Base-by-base conservation (phyloP, 2,329 filamentous ascomycete genomes). In the Septoria petroselini region DNA sequence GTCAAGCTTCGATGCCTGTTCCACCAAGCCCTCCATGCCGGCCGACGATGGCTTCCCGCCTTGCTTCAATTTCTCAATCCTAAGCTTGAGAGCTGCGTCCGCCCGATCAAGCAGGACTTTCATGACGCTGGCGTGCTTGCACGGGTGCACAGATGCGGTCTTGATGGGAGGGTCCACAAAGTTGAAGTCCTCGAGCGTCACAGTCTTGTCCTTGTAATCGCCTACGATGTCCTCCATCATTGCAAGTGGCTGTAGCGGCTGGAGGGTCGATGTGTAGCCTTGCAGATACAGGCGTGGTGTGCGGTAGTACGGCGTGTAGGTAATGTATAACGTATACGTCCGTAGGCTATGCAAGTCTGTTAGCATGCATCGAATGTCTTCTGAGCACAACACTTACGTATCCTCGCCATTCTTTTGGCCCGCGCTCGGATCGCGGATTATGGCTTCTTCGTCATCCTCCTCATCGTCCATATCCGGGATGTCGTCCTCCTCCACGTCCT, bases 391-490 rank as follows among this genome's bases (percentile, higher is more conserved):
- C 4, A 73, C 80, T 66, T 65, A 84, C 81, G 77, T 76, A 54
- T 76, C 75, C 3, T 74, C 74, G n/a, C 72, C 73, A 14, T 69
- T 70, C 35, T 55, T 59, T 41, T 54, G 57, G 23, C 72, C 73
- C 43, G 68, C 70, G 42, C 71, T 71, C 7, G 82, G 77, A 61
- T 95, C 90, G 9, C 86, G 80, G 64, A 97, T 97, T 66, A 98
- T 97, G 37, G 93, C 93, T 71, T 97, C 91, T 55, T 94, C 91
- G 52, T 87, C 84, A 58, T 97, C 86, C 55, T 89, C 91, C 50
- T 97, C 91, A 57, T 97, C 93, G 66, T 97, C 93, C 90, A 97
- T 97, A 66, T 97, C 91, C 0, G 91, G 91, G 55, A 97, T 96
- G 63, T 96, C 91, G 44, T 85, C 85, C 4, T 87, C 79, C 47